phyloP scores from a whole-genome alignment of 495 filamentous ascomycete genomes.

The Tuber indicum region DNA sequence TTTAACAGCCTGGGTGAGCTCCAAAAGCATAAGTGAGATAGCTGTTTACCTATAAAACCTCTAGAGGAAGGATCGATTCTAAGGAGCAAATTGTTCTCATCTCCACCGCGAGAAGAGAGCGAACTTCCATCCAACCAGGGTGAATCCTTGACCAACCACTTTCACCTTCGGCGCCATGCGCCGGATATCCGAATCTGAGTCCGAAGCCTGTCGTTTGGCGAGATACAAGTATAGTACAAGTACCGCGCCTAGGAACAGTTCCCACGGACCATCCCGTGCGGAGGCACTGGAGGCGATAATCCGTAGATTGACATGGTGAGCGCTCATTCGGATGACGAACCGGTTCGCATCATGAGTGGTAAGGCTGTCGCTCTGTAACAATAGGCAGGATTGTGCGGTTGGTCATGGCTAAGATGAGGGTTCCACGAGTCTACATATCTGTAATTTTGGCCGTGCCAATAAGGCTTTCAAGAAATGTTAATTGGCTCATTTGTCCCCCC shows the following conservation, averaged over 20 bases:
- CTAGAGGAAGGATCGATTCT: not conserved
- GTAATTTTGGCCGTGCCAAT: not conserved
- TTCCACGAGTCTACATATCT: not conserved
- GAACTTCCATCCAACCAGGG: not conserved
- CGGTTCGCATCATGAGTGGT: not conserved
- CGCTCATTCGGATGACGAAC: not conserved
- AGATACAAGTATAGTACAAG: not conserved
- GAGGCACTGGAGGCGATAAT: not conserved
- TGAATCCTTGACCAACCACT: not conserved
- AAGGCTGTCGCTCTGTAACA: not conserved
- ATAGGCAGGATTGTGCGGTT: not conserved
- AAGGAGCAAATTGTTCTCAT: not conserved
- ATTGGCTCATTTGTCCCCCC: not conserved
- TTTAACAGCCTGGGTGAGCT: not conserved
- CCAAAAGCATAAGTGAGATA: not conserved
- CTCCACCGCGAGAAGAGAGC: not conserved
- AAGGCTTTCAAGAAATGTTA: not conserved
- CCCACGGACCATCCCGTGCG: not conserved
- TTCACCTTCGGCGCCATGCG: not conserved
- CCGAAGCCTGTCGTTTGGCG: not conserved
- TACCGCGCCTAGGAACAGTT: not conserved
- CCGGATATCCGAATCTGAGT: not conserved
- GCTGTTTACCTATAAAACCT: not conserved
- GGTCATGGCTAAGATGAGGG: not conserved
- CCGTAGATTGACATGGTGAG: not conserved